Percentiles rank a stretch among this genome's conserved stretches.
These are phyloP conservation scores for Amanita subjunquillea DNA, from an alignment of 768 basidiomycete species.

Conservation along the genomic window DNA sequence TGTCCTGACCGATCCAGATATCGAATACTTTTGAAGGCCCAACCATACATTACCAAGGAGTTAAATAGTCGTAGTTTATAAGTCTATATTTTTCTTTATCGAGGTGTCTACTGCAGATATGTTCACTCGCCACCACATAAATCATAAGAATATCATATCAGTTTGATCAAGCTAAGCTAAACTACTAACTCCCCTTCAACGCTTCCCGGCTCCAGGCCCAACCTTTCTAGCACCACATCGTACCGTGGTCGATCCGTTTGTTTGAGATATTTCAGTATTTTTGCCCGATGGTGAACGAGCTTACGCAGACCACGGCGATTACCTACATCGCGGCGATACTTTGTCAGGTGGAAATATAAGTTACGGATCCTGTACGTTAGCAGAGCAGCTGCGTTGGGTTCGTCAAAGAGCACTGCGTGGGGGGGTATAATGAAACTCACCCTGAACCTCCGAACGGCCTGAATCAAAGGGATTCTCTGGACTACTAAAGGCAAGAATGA, in stretches of 20 bases:
- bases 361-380: conserved; percentile 81
- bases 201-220: conserved; percentile 68
- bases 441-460: conserved; percentile 85
- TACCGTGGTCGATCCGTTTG: conserved; percentile 57
- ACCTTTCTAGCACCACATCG: conserved; percentile 54
- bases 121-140: neutral
- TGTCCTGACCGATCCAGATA: neutral
- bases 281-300: conserved; percentile 78
- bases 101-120: no score
- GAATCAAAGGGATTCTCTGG: conserved; percentile 60
- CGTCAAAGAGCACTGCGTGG: neutral
- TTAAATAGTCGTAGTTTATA: neutral
- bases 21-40: no score
- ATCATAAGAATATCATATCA: neutral
- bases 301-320: conserved; percentile 69
- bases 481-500: conserved; percentile 70
- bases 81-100: neutral
- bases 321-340: conserved; percentile 62
- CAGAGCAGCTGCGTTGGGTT: conserved; percentile 56
- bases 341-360: conserved; percentile 62
- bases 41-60: neutral
- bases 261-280: conserved; percentile 73
- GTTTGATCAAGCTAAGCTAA: neutral
- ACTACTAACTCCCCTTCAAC: conserved; percentile 89
- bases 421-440: conserved; percentile 30